Evolutionary conservation across 1,139 yeast genomes (phyloP), one percentile per base, ranked within the genome.

Genomic region (Schwanniomyces etchellsii): DNA sequence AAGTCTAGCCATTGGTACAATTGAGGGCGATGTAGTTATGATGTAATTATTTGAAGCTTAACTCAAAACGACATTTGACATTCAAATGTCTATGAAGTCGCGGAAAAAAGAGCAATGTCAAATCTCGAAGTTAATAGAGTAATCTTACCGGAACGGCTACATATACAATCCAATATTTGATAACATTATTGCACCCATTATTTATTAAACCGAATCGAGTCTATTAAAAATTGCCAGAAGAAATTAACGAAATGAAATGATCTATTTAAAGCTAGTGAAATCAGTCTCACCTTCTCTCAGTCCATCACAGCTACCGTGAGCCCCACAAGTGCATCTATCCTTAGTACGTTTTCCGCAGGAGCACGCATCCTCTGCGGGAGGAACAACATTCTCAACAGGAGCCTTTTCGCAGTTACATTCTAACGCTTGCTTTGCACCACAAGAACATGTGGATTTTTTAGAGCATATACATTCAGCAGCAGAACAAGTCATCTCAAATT

Each of bases 391-490:
- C 48, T 68, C 74, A 32, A 40, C 43, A 14, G 60, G 40, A 29
- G 73, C 69, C 46, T 60, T 66, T 25, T 56, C 55, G 44, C 74
- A 68, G 46, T 48, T 55, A 40, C 74, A 68, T 37, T 64, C 45
- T 45, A 65, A 57, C 31, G 73, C 73, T 24, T 74, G 70, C 41
- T 57, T 53, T 35, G 62, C 60, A 16, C 74, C 74, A 55, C 74
- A 68, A 13, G 74, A 65, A 43, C 74, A 68, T 38, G 71, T 65
- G 40, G 74, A 64, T 43, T 65, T 64, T 36, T 63, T 46, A 40
- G 74, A 73, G 47, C 74, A 68, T 37, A 64, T 60, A 47, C 74
- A 68, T 38, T 56, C 55, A 45, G 62, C 43, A 50, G 68, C 62
- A 39, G 70, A 52, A 43, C 74, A 68, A 40, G 57, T 55, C 72